Evolutionary conservation across 2,329 filamentous ascomycete genomes (phyloP), one percentile per base, ranked within the genome.

Genomic region (Talaromyces funiculosus): DNA sequence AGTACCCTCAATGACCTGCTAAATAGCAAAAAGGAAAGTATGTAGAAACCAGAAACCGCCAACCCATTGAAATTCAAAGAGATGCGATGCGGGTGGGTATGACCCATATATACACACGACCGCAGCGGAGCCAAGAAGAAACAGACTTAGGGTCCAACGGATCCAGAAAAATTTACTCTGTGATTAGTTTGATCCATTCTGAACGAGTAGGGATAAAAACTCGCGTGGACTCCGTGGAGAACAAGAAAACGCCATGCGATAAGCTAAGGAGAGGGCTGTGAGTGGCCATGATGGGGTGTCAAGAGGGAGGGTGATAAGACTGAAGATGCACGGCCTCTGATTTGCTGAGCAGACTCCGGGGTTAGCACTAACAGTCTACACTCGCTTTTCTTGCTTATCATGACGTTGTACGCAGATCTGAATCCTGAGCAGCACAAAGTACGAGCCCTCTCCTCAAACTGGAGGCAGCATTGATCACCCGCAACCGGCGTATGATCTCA

Each of bases 351-450:
- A 3, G n/a, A 53, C 53, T 47, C 56, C 42, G 45, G 56, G 56
- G 54, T 40, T 38, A 40, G 42, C 42, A 1, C 24, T 7, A n/a
- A n/a, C n/a, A n/a, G n/a, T n/a, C n/a, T n/a, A n/a, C n/a, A n/a
- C n/a, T n/a, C n/a, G n/a, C n/a, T 14, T 43, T 16, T 22, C 26
- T 33, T 29, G 37, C 59, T 42, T 53, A 53, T 57, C 59, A 57
- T 61, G 59, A 57, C 59, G 59, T 61, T 42, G 43, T n/a, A 35
- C 31, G 53, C 24, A 42, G 40, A 33, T 42, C 47, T 33, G 10
- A 1, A 14, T 45, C 1, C 20, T 24, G 9, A 2, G 3, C 31
- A 9, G 18, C 16, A 24, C 20, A 43, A 1, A 8, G 20, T n/a
- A 26, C 8, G 10, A 12, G 9, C 14, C 4, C 42, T 45, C 40